A percentile compares a stretch with the other conserved stretches of the same genome.
phyloP scores from a whole-genome alignment of 306 rosid genomes.

The Arachis stenosperma region DNA sequence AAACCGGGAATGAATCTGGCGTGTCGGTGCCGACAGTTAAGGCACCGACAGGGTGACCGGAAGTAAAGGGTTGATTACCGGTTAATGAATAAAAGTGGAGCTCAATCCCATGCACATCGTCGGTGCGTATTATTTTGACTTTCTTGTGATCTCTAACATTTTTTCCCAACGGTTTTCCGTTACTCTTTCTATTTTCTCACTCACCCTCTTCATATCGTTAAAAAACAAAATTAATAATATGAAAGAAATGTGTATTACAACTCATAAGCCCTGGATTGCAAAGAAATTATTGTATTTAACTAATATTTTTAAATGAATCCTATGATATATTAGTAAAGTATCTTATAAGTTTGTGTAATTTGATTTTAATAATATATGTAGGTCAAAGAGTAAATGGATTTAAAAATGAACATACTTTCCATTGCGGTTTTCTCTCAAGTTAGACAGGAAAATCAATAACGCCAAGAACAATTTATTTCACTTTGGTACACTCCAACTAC shows the following conservation, averaged over 20 bases:
- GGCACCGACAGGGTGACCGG: slow-evolving; percentile 39
- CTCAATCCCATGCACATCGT: slow-evolving; percentile 48
- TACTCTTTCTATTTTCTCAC: not conserved
- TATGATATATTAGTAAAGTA: no score
- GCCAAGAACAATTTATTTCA: not conserved
- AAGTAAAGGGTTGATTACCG: slow-evolving; percentile 36
- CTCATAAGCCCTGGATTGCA: no score
- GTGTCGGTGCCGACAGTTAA: slow-evolving; percentile 78
- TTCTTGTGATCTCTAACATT: not conserved
- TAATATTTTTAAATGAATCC: not conserved
- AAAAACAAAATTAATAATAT: no score
- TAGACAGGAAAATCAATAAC: not conserved
- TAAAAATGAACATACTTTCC: no score
- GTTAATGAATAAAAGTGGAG: slow-evolving; percentile 33
- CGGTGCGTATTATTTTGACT: slow-evolving; percentile 49
- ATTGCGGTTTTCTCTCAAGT: no score
- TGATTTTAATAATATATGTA: no score
- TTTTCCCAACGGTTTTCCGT: not conserved
- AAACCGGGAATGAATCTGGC: slow-evolving; percentile 54
- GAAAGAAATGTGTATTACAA: no score
- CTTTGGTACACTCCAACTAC: not conserved
- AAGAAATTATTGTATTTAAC: not conserved
- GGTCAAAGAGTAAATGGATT: no score
- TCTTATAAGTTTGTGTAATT: no score
- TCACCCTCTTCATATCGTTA: not conserved